phyloP scores from a whole-genome alignment of 345 rosid species.

The Fremontodendron californicum region DNA sequence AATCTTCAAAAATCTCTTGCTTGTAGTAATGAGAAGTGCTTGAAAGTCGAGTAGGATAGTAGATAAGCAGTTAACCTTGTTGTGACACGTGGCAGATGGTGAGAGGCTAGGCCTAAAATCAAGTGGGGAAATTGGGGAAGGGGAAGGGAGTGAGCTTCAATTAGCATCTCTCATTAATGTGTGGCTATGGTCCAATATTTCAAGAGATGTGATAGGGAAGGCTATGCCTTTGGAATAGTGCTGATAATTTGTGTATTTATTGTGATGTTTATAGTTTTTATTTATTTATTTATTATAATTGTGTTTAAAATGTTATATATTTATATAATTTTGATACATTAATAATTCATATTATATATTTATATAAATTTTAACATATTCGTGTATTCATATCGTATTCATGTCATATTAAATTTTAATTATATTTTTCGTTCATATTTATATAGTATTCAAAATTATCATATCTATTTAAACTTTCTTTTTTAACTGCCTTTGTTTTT shows the following conservation, averaged over 20 bases:
- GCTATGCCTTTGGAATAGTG: neutral
- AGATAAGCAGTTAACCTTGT: conserved; percentile 38
- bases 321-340: no score
- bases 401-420: no score
- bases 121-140: neutral
- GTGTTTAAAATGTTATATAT: no score
- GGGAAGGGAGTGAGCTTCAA: conserved; percentile 19
- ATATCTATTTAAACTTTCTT: no score
- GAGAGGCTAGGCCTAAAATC: conserved; percentile 25
- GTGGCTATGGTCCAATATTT: conserved; percentile 33
- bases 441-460: no score
- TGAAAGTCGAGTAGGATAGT: conserved; percentile 2
- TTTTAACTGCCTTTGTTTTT: neutral
- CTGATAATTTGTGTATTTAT: no score
- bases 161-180: conserved; percentile 33
- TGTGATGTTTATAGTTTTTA: no score
- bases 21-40: neutral
- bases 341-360: no score
- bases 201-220: conserved; percentile 15
- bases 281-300: no score
- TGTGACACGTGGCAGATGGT: conserved; percentile 34
- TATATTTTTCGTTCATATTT: no score
- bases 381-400: no score
- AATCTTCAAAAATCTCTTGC: conserved; percentile 4
- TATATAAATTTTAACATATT: no score